Conservation (phyloP, 257 asterid species). For the Parsonsia alboflavescens region DNA sequence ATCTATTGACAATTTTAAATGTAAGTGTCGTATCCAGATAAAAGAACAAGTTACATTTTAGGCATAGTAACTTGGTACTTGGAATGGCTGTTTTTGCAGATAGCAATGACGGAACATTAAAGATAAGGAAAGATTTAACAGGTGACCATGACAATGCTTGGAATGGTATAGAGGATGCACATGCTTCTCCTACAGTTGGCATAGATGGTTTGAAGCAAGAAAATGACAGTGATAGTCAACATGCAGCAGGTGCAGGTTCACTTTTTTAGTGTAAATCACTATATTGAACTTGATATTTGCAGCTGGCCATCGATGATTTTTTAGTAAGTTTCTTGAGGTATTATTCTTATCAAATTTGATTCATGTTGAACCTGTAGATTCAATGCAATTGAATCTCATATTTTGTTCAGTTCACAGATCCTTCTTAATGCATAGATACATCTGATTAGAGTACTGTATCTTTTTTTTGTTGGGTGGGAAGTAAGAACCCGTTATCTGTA, state of each 20-base stretch:
- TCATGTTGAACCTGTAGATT: too few relatives aligned
- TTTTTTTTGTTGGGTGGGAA: too few relatives aligned
- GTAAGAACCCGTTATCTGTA: too few relatives aligned
- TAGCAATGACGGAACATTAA: not conserved
- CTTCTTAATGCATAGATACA: not conserved
- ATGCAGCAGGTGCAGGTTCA: slow-evolving; percentile 1
- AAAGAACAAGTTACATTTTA: not conserved
- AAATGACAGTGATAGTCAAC: not conserved
- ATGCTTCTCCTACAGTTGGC: not conserved
- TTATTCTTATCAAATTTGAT: too few relatives aligned
- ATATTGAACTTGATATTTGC: not conserved
- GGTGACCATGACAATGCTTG: not conserved
- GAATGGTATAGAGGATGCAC: not conserved
- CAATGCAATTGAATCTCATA: not conserved
- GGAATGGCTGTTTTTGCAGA: not conserved
- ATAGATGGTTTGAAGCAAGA: not conserved
- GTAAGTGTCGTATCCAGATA: not conserved
- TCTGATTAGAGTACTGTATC: too few relatives aligned
- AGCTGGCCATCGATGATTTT: not conserved
- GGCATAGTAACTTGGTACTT: not conserved
- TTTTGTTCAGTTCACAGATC: not conserved
- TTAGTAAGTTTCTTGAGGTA: not conserved
- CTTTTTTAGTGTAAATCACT: not conserved
- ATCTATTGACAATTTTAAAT: not conserved
- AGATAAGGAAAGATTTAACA: not conserved